Evolutionary conservation across 2,329 filamentous ascomycete species (phyloP).

Genomic region (Stagonosporopsis vannaccii): DNA sequence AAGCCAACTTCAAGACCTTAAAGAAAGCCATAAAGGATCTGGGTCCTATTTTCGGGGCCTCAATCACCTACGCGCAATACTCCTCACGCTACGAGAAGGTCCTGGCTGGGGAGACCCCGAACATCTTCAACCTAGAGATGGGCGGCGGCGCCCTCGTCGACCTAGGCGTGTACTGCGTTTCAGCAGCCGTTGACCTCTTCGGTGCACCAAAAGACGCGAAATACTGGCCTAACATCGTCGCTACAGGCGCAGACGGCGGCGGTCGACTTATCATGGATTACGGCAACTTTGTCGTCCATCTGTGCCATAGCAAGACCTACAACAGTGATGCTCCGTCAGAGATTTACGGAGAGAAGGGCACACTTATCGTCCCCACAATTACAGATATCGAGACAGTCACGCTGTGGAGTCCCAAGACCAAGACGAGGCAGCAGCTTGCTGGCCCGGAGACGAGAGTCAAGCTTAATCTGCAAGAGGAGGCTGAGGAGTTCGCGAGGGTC

Average conservation of each 20-base stretch:
- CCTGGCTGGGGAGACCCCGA: conserved; percentile 55
- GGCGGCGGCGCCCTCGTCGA: conserved; percentile 58
- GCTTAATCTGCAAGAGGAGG: conserved; percentile 58
- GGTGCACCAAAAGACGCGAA: conserved; percentile 51
- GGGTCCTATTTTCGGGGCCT: conserved; percentile 55
- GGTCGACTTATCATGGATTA: conserved; percentile 55
- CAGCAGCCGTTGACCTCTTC: conserved; percentile 58
- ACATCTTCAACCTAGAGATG: conserved; percentile 58
- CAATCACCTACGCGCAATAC: conserved; percentile 55
- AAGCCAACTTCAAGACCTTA: conserved; percentile 57
- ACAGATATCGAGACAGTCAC: conserved; percentile 55
- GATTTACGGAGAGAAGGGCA: conserved; percentile 58
- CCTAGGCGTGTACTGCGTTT: conserved; percentile 58
- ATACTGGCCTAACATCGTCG: conserved; percentile 54
- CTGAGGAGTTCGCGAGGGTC: conserved; percentile 55
- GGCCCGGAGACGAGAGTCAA: conserved; percentile 45
- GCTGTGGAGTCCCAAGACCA: conserved; percentile 54
- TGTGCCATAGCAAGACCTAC: conserved; percentile 55
- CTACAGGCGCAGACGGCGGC: conserved; percentile 57
- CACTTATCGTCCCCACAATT: conserved; percentile 53
- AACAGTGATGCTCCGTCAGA: conserved; percentile 54
- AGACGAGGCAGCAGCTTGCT: conserved; percentile 51
- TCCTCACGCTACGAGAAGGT: conserved; percentile 57
- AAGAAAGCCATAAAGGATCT: conserved; percentile 49
- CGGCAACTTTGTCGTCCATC: conserved; percentile 54